These are phyloP conservation scores for Datisca glomerata DNA, from an alignment of 306 rosid species.

Conservation along the genomic window DNA sequence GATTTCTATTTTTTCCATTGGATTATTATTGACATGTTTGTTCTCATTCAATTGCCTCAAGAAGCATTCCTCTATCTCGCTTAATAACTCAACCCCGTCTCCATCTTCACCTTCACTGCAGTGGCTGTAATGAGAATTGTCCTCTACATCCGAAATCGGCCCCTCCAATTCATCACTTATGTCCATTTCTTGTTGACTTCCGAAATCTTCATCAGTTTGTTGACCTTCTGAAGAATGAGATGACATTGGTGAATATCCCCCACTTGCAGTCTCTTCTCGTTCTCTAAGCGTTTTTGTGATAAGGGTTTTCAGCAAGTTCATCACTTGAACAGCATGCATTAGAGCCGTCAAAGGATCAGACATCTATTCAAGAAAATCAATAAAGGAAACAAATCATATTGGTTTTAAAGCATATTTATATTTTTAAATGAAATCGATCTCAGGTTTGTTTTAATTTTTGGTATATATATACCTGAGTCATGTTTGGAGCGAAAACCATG, in stretches of 20 bases:
- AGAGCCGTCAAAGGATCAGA: conserved; percentile 96
- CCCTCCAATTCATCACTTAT: conserved; percentile 47
- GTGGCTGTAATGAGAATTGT: conserved; percentile 32
- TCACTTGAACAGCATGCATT: conserved; percentile 99
- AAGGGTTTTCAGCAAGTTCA: conserved; percentile 88
- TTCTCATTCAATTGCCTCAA: conserved; percentile 37
- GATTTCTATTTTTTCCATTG: conserved; percentile 20
- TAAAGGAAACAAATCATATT: conserved; percentile 1
- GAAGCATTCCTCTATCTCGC: conserved; percentile 62
- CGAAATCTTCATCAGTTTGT: conserved; percentile 49
- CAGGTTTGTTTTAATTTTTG: no score
- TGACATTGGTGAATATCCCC: conserved; percentile 69
- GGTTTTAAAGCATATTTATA: not conserved
- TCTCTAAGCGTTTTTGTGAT: conserved; percentile 67
- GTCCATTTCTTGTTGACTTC: conserved; percentile 65
- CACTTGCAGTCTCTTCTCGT: conserved; percentile 53
- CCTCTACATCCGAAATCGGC: conserved; percentile 27
- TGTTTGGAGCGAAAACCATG: conserved; percentile 97
- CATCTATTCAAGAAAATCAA: conserved; percentile 47
- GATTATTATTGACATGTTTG: conserved; percentile 16
- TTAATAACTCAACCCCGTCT: conserved; percentile 26
- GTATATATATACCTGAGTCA: conserved; percentile 90
- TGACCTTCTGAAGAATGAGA: conserved; percentile 48
- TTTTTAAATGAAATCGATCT: no score
- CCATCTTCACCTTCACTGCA: conserved; percentile 45